phyloP scores from a whole-genome alignment of 345 rosid species.

The Erodium maritimum region DNA sequence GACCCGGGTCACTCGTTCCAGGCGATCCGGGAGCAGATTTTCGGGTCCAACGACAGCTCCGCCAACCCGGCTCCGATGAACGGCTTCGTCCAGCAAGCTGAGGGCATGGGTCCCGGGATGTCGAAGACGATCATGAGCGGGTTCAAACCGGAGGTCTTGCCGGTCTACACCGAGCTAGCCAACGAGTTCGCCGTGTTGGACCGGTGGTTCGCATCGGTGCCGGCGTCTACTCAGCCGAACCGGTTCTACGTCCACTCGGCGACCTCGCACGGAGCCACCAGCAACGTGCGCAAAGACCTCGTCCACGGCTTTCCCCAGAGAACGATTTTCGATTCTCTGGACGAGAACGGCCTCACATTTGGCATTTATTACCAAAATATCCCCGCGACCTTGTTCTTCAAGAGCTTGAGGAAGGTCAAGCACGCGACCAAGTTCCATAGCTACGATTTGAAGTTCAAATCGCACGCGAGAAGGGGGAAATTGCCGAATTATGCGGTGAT shows the following conservation, averaged over 20 bases:
- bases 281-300: conserved; percentile 82
- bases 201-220: conserved; percentile 98
- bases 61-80: conserved; percentile 60
- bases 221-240: conserved; percentile 96
- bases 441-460: conserved; percentile 47
- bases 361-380: conserved; percentile 94
- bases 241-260: conserved; percentile 96
- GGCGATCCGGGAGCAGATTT: conserved; percentile 90
- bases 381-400: conserved; percentile 81
- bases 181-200: conserved; percentile 86
- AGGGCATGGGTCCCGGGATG: conserved; percentile 51
- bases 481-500: conserved; percentile 79
- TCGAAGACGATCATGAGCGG: conserved; percentile 74
- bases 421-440: conserved; percentile 56
- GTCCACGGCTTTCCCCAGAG: conserved; percentile 83
- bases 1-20: conserved; percentile 99
- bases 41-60: conserved; percentile 54
- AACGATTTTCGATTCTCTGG: conserved; percentile 85
- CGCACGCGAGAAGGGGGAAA: conserved; percentile 57
- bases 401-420: conserved; percentile 59
- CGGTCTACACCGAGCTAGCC: conserved; percentile 68
- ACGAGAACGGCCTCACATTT: conserved; percentile 68
- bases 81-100: conserved; percentile 87
- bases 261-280: conserved; percentile 81
- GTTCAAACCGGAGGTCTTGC: conserved; percentile 55